Evolutionary conservation across 169 alveolate species (phyloP).

Genomic region (Ichthyophthirius multifiliis): DNA sequence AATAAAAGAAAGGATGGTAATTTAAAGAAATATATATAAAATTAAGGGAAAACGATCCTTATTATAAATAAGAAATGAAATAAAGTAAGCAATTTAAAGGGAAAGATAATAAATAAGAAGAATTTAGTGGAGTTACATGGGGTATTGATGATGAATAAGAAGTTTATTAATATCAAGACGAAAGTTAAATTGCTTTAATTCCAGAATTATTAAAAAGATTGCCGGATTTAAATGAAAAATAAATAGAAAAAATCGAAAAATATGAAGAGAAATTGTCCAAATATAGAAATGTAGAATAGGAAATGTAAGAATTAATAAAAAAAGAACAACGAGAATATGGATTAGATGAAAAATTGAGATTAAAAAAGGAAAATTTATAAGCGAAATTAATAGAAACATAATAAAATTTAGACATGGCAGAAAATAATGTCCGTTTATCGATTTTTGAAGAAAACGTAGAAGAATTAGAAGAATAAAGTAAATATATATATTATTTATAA

Average conservation of each 20-base stretch:
- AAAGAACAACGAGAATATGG: slow-evolving; percentile 9
- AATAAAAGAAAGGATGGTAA: slow-evolving; percentile 20
- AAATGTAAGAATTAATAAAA: neutral
- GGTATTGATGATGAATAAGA: slow-evolving; percentile 14
- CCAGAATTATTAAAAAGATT: slow-evolving; percentile 6
- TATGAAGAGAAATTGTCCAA: slow-evolving; percentile 7
- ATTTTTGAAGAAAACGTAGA: neutral
- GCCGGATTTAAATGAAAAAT: slow-evolving; percentile 6
- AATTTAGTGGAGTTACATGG: slow-evolving; percentile 7
- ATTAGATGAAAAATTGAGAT: neutral
- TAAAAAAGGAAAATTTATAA: neutral
- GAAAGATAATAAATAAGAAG: neutral
- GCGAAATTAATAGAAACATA: neutral
- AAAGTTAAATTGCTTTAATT: neutral
- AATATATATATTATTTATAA: neutral
- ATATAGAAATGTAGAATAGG: slow-evolving; percentile 12
- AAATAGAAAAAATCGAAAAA: slow-evolving; percentile 18
- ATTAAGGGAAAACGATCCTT: slow-evolving; percentile 14
- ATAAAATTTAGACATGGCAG: neutral
- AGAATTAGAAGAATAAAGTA: neutral
- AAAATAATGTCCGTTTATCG: neutral
- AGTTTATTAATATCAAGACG: neutral
- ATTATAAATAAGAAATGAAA: neutral
- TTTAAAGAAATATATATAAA: neutral
- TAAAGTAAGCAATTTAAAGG: neutral